A percentile compares a stretch with the other conserved stretches of the same genome.
Evolutionary conservation across 768 basidiomycete species (phyloP).

Genomic region (Psilocybe azurescens): DNA sequence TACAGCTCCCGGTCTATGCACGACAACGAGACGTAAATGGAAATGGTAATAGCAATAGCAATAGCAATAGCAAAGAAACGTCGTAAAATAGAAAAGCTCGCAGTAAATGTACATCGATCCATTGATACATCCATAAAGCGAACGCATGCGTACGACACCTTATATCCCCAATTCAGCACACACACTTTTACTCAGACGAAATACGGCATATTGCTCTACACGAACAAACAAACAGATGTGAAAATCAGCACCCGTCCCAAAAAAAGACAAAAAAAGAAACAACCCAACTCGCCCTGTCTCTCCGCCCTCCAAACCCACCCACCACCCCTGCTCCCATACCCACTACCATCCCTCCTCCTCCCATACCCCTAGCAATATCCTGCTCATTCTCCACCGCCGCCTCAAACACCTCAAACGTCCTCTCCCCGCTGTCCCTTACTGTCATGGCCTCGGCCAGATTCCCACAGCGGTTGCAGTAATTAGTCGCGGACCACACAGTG

Average conservation of each 20-base stretch:
- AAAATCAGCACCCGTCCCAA: neutral
- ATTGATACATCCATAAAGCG: no score
- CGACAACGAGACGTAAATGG: no score
- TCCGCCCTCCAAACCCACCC: neutral
- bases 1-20: no score
- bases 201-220: conserved; percentile 28
- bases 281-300: neutral
- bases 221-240: neutral
- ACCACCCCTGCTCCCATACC: neutral
- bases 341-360: neutral
- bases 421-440: conserved; percentile 68
- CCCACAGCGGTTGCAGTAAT: conserved; percentile 69
- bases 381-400: conserved; percentile 90
- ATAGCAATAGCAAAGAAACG: no score
- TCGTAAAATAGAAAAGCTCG: no score
- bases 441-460: conserved; percentile 93
- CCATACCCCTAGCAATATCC: conserved; percentile 45
- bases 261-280: neutral
- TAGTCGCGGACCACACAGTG: conserved; percentile 93
- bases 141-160: neutral
- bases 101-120: no score
- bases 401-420: conserved; percentile 81
- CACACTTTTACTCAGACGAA: conserved; percentile 26
- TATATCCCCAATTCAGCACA: no score
- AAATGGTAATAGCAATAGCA: no score